A percentile compares a stretch with the other conserved stretches of the same genome.
phyloP scores from a whole-genome alignment of 2,329 filamentous ascomycete genomes.

The Cadophora sp. region DNA sequence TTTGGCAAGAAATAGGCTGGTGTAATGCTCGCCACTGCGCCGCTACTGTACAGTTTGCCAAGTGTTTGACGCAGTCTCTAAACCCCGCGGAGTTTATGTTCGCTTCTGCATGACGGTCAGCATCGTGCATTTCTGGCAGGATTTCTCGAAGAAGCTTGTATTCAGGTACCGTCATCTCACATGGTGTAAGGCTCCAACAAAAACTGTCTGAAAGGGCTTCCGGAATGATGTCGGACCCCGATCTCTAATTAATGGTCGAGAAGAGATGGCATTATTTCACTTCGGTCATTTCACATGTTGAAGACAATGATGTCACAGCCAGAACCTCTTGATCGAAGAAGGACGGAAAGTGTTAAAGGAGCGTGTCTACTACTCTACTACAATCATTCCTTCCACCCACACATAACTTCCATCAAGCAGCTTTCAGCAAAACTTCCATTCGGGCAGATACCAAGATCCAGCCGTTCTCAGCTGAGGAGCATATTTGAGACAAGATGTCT shows the following conservation, averaged over 20 bases:
- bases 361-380: not conserved
- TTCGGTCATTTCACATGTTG: not conserved
- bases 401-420: not conserved
- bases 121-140: not conserved
- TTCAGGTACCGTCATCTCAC: not conserved
- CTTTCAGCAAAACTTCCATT: not conserved
- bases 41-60: not conserved
- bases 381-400: not conserved
- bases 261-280: not conserved
- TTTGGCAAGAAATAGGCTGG: not conserved
- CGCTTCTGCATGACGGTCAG: not conserved
- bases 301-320: not conserved
- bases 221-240: not conserved
- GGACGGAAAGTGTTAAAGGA: too few species aligned
- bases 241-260: not conserved
- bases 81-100: too few species aligned
- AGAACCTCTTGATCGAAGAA: not conserved
- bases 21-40: not conserved
- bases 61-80: too few species aligned
- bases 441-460: slow-evolving; percentile 9
- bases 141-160: not conserved
- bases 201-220: not conserved
- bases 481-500: not conserved
- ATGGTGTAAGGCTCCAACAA: not conserved
- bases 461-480: slow-evolving; percentile 2